These are phyloP conservation scores for Microbotryum silenes-acaulis DNA, from an alignment of 1,284 basidiomycete genomes.

Conservation along the genomic window DNA sequence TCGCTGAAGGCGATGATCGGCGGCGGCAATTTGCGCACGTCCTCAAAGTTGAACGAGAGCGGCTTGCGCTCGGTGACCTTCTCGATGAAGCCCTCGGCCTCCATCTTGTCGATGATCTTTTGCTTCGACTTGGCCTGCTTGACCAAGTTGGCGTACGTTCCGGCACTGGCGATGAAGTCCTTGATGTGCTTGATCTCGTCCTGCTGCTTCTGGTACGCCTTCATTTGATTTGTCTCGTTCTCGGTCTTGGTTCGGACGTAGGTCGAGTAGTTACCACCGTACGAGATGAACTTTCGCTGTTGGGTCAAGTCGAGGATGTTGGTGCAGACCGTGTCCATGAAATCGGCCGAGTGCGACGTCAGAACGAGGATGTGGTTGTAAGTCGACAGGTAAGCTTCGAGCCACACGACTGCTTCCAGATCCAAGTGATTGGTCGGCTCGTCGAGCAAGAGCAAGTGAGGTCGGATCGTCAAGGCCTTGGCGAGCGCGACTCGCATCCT, in stretches of 20 bases:
- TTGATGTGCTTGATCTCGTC: slow-evolving; percentile 98
- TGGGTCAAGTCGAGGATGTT: slow-evolving; percentile 94
- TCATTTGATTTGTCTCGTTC: slow-evolving; percentile 99
- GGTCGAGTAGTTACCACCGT: slow-evolving; percentile 92
- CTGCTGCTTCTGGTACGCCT: slow-evolving; percentile 96
- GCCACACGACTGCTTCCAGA: slow-evolving; percentile 95
- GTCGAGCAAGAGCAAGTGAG: slow-evolving; percentile 85
- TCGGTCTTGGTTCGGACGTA: slow-evolving; percentile 93
- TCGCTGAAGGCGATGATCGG: slow-evolving; percentile 94
- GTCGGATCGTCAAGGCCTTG: slow-evolving; percentile 90
- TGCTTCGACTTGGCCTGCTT: slow-evolving; percentile 99
- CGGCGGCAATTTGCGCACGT: slow-evolving; percentile 84
- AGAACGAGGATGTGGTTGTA: slow-evolving; percentile 98
- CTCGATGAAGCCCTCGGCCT: slow-evolving; percentile 95
- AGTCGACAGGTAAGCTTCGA: slow-evolving; percentile 93
- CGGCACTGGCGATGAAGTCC: slow-evolving; percentile 92
- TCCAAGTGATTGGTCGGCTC: slow-evolving; percentile 52
- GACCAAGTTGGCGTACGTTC: slow-evolving; percentile 98
- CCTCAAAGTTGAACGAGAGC: slow-evolving; percentile 92
- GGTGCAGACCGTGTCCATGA: slow-evolving; percentile 95
- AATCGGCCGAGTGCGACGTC: slow-evolving; percentile 94
- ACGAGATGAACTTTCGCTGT: slow-evolving; percentile 63
- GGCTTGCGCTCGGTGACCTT: slow-evolving; percentile 67
- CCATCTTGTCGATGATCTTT: slow-evolving; percentile 98
- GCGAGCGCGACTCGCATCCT: slow-evolving; percentile 97